Percentiles rank a stretch among this genome's conserved stretches.
Evolutionary conservation across 129 eudicot species (phyloP).

Genomic region (Chrysanthemum makinoi): DNA sequence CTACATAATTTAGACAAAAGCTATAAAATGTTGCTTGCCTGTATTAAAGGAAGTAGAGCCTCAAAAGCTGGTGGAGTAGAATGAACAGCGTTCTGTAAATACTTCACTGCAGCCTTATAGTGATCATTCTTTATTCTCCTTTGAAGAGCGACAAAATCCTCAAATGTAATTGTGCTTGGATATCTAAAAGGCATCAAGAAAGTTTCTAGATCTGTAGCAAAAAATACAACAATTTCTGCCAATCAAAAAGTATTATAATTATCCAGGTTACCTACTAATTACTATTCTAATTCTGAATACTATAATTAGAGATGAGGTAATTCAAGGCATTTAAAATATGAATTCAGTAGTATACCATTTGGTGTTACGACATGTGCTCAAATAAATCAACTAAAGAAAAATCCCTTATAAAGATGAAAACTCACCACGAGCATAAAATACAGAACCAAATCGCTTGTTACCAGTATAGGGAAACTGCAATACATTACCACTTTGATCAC

Average conservation of each 20-base stretch:
- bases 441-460: constrained; percentile 41
- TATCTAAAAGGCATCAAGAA: constrained; percentile 61
- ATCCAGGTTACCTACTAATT: too few species aligned
- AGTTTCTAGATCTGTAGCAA: constrained; percentile 47
- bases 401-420: not conserved
- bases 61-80: constrained; percentile 62
- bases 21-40: constrained; percentile 37
- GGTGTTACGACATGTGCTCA: too few species aligned
- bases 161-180: constrained; percentile 37
- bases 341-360: too few species aligned
- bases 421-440: constrained; percentile 60
- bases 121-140: constrained; percentile 39
- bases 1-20: not conserved
- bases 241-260: too few species aligned
- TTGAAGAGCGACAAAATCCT: constrained; percentile 47
- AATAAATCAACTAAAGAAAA: too few species aligned
- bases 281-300: too few species aligned
- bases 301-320: too few species aligned
- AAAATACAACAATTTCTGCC: not conserved
- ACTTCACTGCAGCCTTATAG: constrained; percentile 62
- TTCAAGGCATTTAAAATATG: too few species aligned
- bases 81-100: constrained; percentile 47
- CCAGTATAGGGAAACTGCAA: constrained; percentile 37
- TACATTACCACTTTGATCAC: constrained; percentile 24
- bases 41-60: constrained; percentile 82